Conservation (phyloP, 805 yeast species). For the Candida takata region DNA sequence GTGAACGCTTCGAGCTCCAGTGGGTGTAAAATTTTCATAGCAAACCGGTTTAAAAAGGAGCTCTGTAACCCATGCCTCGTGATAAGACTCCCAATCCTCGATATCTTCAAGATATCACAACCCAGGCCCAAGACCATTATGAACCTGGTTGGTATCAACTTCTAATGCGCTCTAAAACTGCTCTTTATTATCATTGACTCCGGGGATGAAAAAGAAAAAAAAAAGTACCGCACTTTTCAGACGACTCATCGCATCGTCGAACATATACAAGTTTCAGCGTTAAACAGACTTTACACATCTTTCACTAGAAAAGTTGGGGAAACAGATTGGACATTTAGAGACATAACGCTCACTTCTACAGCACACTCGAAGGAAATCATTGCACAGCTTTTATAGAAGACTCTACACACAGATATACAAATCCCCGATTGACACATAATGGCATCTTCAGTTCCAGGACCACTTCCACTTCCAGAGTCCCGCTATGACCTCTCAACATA, state of each 20-base stretch:
- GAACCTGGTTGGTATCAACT: too few relatives aligned
- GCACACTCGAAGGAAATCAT: background rate
- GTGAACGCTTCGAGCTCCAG: constrained; percentile 33
- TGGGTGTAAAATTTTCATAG: constrained; percentile 45
- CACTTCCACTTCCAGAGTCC: constrained; percentile 72
- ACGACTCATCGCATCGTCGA: too few relatives aligned
- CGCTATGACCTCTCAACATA: constrained; percentile 74
- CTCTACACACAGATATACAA: background rate
- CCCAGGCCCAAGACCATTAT: constrained; percentile 11
- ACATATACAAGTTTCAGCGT: too few relatives aligned
- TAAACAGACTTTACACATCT: too few relatives aligned
- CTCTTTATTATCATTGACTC: too few relatives aligned
- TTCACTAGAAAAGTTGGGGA: too few relatives aligned
- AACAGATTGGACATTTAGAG: too few relatives aligned
- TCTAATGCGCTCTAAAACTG: too few relatives aligned
- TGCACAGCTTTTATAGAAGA: background rate
- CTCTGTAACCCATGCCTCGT: constrained; percentile 26
- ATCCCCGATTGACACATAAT: constrained; percentile 28
- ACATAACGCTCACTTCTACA: too few relatives aligned
- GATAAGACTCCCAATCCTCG: constrained; percentile 40
- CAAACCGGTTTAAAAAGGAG: constrained; percentile 29
- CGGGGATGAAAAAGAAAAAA: too few relatives aligned
- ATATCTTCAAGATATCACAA: constrained; percentile 40
- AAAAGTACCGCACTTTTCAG: too few relatives aligned
- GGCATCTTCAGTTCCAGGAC: constrained; percentile 89